phyloP scores from a whole-genome alignment of 1,284 basidiomycete species.

The Austropuccinia psidii region DNA sequence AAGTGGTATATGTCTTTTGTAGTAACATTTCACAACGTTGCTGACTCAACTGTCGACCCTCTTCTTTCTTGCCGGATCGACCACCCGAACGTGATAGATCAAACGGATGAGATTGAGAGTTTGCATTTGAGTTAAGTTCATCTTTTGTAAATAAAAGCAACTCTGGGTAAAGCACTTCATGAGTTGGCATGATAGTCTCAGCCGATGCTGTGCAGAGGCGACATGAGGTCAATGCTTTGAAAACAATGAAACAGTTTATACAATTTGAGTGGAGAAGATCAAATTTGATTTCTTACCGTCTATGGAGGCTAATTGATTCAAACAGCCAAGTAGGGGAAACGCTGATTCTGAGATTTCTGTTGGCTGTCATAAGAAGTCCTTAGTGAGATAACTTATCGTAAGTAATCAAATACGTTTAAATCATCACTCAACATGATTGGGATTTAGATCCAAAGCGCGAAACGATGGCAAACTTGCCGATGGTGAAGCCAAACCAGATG shows the following conservation, averaged over 20 bases:
- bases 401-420: too few relatives aligned
- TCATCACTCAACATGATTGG: not conserved
- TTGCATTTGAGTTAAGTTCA: not conserved
- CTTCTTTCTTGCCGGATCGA: conserved; percentile 13
- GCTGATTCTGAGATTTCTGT: too few relatives aligned
- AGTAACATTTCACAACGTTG: conserved; percentile 7
- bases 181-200: not conserved
- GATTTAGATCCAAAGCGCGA: too few relatives aligned
- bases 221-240: too few relatives aligned
- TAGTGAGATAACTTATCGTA: too few relatives aligned
- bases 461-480: not conserved
- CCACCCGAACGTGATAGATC: not conserved
- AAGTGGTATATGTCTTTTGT: too few relatives aligned
- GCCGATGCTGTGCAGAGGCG: not conserved
- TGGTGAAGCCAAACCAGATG: not conserved
- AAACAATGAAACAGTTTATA: not conserved
- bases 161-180: conserved; percentile 14
- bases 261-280: not conserved
- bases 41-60: conserved; percentile 25
- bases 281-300: not conserved
- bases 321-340: not conserved
- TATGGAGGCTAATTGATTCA: not conserved
- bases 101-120: not conserved
- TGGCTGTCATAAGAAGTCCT: too few relatives aligned
- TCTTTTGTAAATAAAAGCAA: conserved; percentile 28